A percentile compares a stretch with the other conserved stretches of the same genome.
Conservation (phyloP, 1,284 basidiomycete genomes). For the Fistulinella cinereoalba region DNA sequence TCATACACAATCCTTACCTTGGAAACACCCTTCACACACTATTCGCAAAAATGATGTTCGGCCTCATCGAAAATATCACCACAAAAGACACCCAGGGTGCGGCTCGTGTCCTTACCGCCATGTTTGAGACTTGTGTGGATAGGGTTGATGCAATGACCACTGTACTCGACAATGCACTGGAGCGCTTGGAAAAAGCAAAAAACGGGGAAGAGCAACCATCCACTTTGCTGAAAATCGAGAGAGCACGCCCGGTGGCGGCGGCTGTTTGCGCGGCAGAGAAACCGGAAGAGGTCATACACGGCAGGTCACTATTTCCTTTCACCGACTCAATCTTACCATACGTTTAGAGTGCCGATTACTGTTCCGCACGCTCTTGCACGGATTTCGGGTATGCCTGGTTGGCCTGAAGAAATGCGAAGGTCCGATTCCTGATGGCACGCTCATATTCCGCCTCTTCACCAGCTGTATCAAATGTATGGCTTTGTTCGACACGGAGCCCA, state of each 20-base stretch:
- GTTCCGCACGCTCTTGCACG: conserved; percentile 88
- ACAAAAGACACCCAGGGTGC: conserved; percentile 72
- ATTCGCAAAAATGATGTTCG: conserved; percentile 92
- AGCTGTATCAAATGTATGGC: conserved; percentile 83
- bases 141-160: conserved; percentile 82
- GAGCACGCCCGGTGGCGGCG: conserved; percentile 72
- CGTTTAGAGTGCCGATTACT: conserved; percentile 79
- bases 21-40: conserved; percentile 84
- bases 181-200: conserved; percentile 50
- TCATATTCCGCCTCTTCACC: conserved; percentile 87
- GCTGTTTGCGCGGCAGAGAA: conserved; percentile 75
- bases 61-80: conserved; percentile 82
- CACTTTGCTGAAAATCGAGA: conserved; percentile 68
- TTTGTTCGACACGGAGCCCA: conserved; percentile 80
- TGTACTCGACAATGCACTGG: conserved; percentile 59
- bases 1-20: conserved; percentile 88
- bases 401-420: conserved; percentile 81
- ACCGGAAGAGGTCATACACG: conserved; percentile 69
- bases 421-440: conserved; percentile 79
- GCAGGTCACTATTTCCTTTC: conserved; percentile 39
- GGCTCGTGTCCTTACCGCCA: conserved; percentile 63
- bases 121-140: conserved; percentile 85
- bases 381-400: conserved; percentile 81
- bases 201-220: conserved; percentile 41
- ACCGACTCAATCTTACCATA: conserved; percentile 10